Evolutionary conservation across 2,329 filamentous ascomycete genomes (phyloP), one percentile per base, ranked within the genome.

Genomic region (Tolypocladium paradoxum): DNA sequence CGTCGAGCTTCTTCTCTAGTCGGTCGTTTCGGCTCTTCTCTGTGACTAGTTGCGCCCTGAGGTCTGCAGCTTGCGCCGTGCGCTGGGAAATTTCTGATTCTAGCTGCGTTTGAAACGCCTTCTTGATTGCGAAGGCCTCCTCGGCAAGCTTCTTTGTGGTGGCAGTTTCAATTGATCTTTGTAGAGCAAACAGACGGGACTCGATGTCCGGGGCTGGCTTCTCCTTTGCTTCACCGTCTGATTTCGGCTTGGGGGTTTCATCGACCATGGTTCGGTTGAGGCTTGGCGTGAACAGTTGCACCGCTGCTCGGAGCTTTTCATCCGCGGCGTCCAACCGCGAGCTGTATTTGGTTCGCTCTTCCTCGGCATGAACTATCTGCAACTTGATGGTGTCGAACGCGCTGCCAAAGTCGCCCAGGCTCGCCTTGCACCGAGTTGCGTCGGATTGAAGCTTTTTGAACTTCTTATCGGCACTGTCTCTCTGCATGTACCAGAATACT

Each of bases 1-100:
- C 56, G 9, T 65, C 60, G 8, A 64, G 52, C 33, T 60, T 61
- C 9, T 54, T 54, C 40, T 65, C 61, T 7, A 71, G 57, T 9
- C 38, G 51, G 6, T 58, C 55, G 33, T 48, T 55, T 38, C 50
- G 49, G 20, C 48, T 34, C 22, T 45, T 53, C 45, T 60, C 53
- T 2, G 12, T 18, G 3, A 37, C 31, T 14, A 57, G 43, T 5
- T 54, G 49, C n/a, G 45, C 48, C 22, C 48, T 36, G 20, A 59
- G 50, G n/a, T 49, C 50, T 20, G 40, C 52, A 20, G 36, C 48
- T n/a, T 52, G 46, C 36, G 36, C 29, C 33, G 51, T 40, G 48
- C 55, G 38, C 24, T 49, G 35, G 16, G 38, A 47, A 31, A 31
- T 47, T 31, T 53, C 50, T 22, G 49, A 45, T 37, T 50, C 29